Conservation (phyloP, 805 yeast species). For the Sugiyamaella americana region DNA sequence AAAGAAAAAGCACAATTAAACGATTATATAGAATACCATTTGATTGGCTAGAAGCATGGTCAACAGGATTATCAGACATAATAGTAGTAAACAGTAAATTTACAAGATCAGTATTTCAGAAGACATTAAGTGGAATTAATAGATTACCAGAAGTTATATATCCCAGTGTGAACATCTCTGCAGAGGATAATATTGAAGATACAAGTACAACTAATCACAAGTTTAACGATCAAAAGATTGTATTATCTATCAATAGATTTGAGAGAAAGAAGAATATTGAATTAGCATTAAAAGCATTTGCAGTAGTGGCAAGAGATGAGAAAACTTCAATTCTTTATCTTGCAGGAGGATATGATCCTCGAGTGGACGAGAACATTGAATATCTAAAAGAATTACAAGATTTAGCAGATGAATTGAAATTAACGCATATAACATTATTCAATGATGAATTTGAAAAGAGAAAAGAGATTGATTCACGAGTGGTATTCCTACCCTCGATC, state of each 20-base stretch:
- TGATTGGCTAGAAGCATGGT: constrained; percentile 74
- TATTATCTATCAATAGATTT: constrained; percentile 80
- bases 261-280: constrained; percentile 80
- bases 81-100: constrained; percentile 85
- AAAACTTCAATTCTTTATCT: constrained; percentile 44
- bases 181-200: too few relatives aligned
- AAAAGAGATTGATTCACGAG: constrained; percentile 31
- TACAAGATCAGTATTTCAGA: constrained; percentile 62
- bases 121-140: constrained; percentile 45
- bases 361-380: constrained; percentile 68
- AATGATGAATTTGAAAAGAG: constrained; percentile 17
- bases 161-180: constrained; percentile 89
- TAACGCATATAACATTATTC: constrained; percentile 40
- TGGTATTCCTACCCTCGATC: constrained; percentile 77
- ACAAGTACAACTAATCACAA: constrained; percentile 12
- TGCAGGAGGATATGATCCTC: constrained; percentile 86
- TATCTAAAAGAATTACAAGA: constrained; percentile 57
- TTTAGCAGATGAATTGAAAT: constrained; percentile 40
- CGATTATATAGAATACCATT: constrained; percentile 72
- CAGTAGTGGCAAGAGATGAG: constrained; percentile 33
- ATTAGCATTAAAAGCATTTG: constrained; percentile 68
- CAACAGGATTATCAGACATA: constrained; percentile 69
- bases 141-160: constrained; percentile 53
- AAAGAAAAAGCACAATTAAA: constrained; percentile 49
- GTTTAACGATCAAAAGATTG: constrained; percentile 30